A percentile compares a stretch with the other conserved stretches of the same genome.
Evolutionary conservation across 208 protist species (phyloP).

Genomic region (Angomonas desouzai): DNA sequence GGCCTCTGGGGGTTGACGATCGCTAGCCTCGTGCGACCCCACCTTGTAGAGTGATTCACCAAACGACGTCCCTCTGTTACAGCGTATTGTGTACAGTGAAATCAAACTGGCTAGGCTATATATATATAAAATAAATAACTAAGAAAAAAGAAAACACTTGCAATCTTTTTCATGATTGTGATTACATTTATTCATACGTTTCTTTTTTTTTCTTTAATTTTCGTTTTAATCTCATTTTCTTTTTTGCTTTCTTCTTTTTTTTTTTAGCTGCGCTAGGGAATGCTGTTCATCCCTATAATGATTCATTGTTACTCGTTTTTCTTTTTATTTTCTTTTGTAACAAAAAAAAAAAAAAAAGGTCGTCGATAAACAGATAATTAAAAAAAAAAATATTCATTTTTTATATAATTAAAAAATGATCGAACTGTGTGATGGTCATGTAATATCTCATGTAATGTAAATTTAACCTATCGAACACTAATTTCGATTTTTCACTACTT

Average conservation of each 20-base stretch:
- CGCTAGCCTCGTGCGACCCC: background rate
- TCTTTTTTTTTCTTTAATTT: background rate
- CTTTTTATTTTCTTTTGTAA: background rate
- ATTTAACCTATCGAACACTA: background rate
- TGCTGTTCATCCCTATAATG: background rate
- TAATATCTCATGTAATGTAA: background rate
- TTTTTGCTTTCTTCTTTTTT: background rate
- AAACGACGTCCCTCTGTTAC: no score
- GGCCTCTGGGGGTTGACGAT: background rate
- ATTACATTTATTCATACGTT: background rate
- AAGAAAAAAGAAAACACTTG: no score
- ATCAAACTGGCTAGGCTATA: no score
- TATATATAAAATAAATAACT: no score
- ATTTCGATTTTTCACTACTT: background rate
- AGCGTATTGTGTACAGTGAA: no score
- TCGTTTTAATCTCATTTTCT: constrained; percentile 1
- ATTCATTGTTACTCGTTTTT: background rate
- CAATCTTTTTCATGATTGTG: background rate
- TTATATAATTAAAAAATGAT: background rate
- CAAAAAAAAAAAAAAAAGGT: constrained; percentile 4
- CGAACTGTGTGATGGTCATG: background rate
- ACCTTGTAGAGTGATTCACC: no score
- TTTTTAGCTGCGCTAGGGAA: background rate
- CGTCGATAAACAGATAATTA: background rate
- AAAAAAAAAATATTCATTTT: background rate